These are phyloP conservation scores for Cairneyella variabilis DNA, from an alignment of 495 filamentous ascomycete species.

Conservation along the genomic window DNA sequence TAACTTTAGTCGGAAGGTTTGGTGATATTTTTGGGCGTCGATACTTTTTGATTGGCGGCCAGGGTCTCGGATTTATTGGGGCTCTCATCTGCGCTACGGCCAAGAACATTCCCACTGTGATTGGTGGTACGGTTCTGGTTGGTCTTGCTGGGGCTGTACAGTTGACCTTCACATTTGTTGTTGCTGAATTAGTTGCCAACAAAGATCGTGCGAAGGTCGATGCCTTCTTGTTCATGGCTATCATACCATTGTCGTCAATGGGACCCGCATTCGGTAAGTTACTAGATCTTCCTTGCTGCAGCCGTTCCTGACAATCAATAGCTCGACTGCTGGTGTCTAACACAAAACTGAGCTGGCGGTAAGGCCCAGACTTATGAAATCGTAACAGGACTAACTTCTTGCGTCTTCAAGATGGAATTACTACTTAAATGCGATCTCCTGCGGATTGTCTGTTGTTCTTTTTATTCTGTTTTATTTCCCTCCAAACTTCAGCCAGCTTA, in stretches of 20 bases:
- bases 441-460: constrained; percentile 26
- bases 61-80: constrained; percentile 40
- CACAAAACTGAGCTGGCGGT: constrained; percentile 17
- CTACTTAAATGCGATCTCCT: constrained; percentile 34
- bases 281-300: background rate
- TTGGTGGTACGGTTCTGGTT: constrained; percentile 29
- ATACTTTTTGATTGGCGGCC: constrained; percentile 45
- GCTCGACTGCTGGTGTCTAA: background rate
- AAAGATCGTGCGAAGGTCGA: constrained; percentile 30
- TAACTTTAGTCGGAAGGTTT: constrained; percentile 41
- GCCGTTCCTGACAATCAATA: background rate
- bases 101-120: constrained; percentile 39
- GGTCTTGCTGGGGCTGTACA: constrained; percentile 33
- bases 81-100: constrained; percentile 41
- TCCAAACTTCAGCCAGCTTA: constrained; percentile 25
- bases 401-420: constrained; percentile 28
- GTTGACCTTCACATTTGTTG: constrained; percentile 27
- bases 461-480: constrained; percentile 31
- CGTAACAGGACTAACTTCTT: background rate
- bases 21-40: constrained; percentile 52
- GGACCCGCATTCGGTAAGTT: constrained; percentile 6
- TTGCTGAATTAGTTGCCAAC: constrained; percentile 37
- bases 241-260: constrained; percentile 15
- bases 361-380: constrained; percentile 18
- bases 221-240: constrained; percentile 28